These are phyloP conservation scores for Filobasidium floriforme DNA, from an alignment of 768 basidiomycete genomes.

Conservation along the genomic window DNA sequence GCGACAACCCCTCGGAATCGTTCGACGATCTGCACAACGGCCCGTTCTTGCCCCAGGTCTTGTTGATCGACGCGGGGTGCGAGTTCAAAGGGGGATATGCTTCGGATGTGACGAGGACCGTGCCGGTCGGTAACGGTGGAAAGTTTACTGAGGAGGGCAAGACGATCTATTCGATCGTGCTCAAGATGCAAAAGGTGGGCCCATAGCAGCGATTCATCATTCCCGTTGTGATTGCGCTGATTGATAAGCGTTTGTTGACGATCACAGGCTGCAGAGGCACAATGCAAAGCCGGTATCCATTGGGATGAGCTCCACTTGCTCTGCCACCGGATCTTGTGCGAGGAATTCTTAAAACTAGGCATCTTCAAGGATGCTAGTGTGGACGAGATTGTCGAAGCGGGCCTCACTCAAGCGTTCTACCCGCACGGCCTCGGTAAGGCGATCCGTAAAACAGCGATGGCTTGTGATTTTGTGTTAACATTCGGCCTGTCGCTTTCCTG, in stretches of 20 bases:
- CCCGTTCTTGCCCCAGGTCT: conserved; percentile 52
- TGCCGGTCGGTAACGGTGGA: conserved; percentile 76
- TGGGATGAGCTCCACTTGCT: conserved; percentile 83
- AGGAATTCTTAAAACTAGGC: conserved; percentile 71
- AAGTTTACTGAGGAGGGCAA: conserved; percentile 73
- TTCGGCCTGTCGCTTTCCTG: not conserved
- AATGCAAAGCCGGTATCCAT: conserved; percentile 67
- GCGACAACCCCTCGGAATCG: conserved; percentile 28
- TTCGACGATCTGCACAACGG: conserved; percentile 29
- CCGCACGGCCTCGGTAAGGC: conserved; percentile 64
- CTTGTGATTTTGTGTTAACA: not conserved
- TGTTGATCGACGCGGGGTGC: conserved; percentile 90
- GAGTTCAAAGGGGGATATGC: conserved; percentile 67
- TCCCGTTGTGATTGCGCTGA: not conserved
- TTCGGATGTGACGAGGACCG: conserved; percentile 54
- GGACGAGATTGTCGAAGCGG: conserved; percentile 59
- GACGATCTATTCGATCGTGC: conserved; percentile 77
- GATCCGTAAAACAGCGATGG: too few species aligned
- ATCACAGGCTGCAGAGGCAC: conserved; percentile 60
- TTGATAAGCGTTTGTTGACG: not conserved
- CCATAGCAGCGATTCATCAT: not conserved
- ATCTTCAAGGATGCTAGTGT: conserved; percentile 62
- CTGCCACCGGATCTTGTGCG: conserved; percentile 73
- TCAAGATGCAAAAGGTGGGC: conserved; percentile 77
- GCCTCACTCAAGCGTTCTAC: conserved; percentile 78